These are phyloP conservation scores for Septoria petroselini DNA, from an alignment of 2,329 filamentous ascomycete species.

Conservation along the genomic window DNA sequence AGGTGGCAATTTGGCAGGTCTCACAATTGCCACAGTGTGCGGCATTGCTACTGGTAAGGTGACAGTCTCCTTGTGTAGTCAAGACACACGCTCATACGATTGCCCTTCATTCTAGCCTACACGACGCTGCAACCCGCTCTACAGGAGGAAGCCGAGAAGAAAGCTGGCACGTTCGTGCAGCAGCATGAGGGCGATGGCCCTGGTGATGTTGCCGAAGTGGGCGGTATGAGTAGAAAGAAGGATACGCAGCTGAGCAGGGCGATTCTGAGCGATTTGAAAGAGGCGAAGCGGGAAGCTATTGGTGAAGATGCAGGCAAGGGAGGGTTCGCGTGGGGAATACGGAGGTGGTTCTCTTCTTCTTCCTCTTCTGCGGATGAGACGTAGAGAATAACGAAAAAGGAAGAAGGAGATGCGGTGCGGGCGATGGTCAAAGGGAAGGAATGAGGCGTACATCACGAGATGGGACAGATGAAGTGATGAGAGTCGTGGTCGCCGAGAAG, in stretches of 20 bases:
- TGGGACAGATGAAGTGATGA: too few relatives aligned
- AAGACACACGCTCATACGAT: not conserved
- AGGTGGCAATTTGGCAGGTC: slow-evolving; percentile 11
- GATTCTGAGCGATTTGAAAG: slow-evolving; percentile 30
- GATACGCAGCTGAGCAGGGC: slow-evolving; percentile 27
- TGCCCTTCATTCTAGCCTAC: slow-evolving; percentile 24
- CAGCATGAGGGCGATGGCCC: slow-evolving; percentile 19
- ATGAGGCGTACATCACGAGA: not conserved
- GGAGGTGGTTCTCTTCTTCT: slow-evolving; percentile 22
- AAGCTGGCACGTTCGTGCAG: slow-evolving; percentile 27
- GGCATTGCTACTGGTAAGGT: slow-evolving; percentile 5
- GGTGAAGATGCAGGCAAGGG: slow-evolving; percentile 11
- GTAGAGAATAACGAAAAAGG: not conserved
- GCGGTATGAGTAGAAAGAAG: slow-evolving; percentile 21
- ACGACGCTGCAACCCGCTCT: slow-evolving; percentile 34
- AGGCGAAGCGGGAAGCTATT: slow-evolving; percentile 26
- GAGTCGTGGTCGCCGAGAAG: too few relatives aligned
- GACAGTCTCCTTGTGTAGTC: not conserved
- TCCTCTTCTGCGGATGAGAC: slow-evolving; percentile 1
- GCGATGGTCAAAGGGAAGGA: not conserved
- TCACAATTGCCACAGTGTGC: slow-evolving; percentile 12
- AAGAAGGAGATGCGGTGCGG: not conserved
- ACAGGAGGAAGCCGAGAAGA: slow-evolving; percentile 29
- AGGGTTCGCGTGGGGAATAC: slow-evolving; percentile 33
- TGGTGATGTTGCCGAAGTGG: not conserved